Evolutionary conservation across 1,284 basidiomycete species (phyloP), one percentile per base, ranked within the genome.

Genomic region (Cryptococcus floricola): DNA sequence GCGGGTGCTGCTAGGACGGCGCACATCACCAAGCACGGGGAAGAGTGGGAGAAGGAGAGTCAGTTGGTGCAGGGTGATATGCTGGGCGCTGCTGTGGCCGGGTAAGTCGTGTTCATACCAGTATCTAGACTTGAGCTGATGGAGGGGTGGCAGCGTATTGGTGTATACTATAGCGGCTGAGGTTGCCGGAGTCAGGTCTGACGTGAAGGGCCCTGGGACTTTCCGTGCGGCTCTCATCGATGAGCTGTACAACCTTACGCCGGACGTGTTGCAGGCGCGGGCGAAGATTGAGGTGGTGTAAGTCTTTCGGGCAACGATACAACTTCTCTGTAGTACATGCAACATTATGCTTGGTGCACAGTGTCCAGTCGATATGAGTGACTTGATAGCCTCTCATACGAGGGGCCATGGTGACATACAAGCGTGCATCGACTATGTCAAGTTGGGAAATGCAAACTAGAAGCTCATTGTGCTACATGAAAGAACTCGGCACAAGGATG

Each of bases 191-290:
- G 74, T 74, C n/a, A 80, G 85, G 46, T 67, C 78, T 1, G 84
- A 87, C 57, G 89, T 95, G 25, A 81, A 80, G 49, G 94, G 93
- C 0, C 87, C 91, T 4, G 91, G 91, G 43, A 89, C 91, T 0
- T 96, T 97, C 79, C 77, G 95, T 23, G 82, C 89, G 18, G 90
- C 87, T 0, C 78, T 97, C 53, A 87, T 97, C 39, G 93, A 97
- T 69, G 86, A 87, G 66, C 77, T 95, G 47, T 86, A 83, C 65
- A 76, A 80, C 13, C 75, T 93, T 53, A 83, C 81, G 6, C 80
- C 85, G 0, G 82, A 84, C 27, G 81, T 77, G 12, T 66, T 91
- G 9, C 65, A 67, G 18, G 58, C 78, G 44, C 67, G 75, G 23
- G 84, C 84, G 2, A 84, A 81, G 58, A 71, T 91, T 18, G 65